Evolutionary conservation across 1,284 basidiomycete species (phyloP), one percentile per base, ranked within the genome.

Genomic region (Boletus subluridellus): DNA sequence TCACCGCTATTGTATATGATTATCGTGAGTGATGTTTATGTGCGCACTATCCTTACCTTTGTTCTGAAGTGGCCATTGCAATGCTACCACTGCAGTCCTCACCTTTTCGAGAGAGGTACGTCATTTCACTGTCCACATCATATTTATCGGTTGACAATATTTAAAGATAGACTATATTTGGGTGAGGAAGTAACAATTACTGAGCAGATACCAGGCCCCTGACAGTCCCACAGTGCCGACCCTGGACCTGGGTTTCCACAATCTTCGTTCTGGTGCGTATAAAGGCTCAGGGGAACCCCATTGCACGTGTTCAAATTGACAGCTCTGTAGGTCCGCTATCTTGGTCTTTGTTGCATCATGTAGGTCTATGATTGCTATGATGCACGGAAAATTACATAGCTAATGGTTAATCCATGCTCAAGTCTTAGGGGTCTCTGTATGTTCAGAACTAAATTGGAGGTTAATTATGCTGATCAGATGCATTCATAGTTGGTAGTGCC

Each of bases 1-100:
- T 53, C 24, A 34, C 52, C 8, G n/a, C 3, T 4, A 52, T 62
- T 1, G 37, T 9, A 15, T 68, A 65, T 37, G 64, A 65, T 41
- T 65, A 66, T 21, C 0, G 65, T 67, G 49, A 44, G 64, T 44
- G 1, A 26, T 34, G 1, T 17, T 11, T 30, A 1, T 35, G 8
- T n/a, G 15, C 11, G 15, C 8, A 1, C 1, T 14, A 12, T 39
- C 9, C 1, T 3, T 5, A 0, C 5, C 10, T 15, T 15, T 3
- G 9, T 30, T 21, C 11, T 30, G 49, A 30, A 21, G 4, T 8
- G 11, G 38, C 12, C 7, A 21, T 30, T 12, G 1, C 12, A 3
- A n/a, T 26, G 2, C 30, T 32, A 10, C 2, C 4, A 5, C 8
- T n/a, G 5, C 26, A 63, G 61, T 53, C 15, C 53, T 63, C 35